phyloP scores from a whole-genome alignment of 768 basidiomycete genomes.

The Calvatia gigantea region DNA sequence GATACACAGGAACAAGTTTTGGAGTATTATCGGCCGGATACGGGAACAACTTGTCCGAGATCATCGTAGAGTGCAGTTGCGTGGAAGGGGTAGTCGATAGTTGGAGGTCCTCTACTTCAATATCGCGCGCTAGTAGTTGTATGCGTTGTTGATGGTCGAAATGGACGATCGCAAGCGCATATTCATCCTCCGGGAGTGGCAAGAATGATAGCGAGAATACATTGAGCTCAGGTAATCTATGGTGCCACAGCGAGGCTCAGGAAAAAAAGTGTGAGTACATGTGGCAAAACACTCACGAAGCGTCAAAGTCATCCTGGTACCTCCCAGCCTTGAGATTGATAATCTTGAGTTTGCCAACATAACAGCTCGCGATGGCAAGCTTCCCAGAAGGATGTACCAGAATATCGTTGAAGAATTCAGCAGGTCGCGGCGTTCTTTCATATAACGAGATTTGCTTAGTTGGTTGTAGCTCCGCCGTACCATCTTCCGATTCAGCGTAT shows the following conservation, averaged over 20 bases:
- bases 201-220: slow-evolving; percentile 68
- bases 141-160: slow-evolving; percentile 58
- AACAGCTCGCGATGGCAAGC: slow-evolving; percentile 61
- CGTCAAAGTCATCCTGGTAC: slow-evolving; percentile 56
- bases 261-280: background rate
- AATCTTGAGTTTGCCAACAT: slow-evolving; percentile 67
- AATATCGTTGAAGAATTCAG: slow-evolving; percentile 72
- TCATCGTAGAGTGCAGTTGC: slow-evolving; percentile 47
- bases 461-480: slow-evolving; percentile 31
- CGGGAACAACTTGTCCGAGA: slow-evolving; percentile 48
- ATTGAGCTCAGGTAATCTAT: slow-evolving; percentile 63
- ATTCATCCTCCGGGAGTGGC: slow-evolving; percentile 36
- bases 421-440: slow-evolving; percentile 53
- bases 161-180: slow-evolving; percentile 64
- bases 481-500: slow-evolving; percentile 37
- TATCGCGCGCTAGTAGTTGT: slow-evolving; percentile 61
- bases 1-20: slow-evolving; percentile 35
- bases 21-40: slow-evolving; percentile 36
- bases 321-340: slow-evolving; percentile 53
- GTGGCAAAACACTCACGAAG: slow-evolving; percentile 44
- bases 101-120: slow-evolving; percentile 46
- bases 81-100: slow-evolving; percentile 45
- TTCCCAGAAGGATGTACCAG: slow-evolving; percentile 62
- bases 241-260: slow-evolving; percentile 1
- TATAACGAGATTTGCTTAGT: slow-evolving; percentile 49